phyloP scores from a whole-genome alignment of 441 rosid genomes.

The Breynia disticha region DNA sequence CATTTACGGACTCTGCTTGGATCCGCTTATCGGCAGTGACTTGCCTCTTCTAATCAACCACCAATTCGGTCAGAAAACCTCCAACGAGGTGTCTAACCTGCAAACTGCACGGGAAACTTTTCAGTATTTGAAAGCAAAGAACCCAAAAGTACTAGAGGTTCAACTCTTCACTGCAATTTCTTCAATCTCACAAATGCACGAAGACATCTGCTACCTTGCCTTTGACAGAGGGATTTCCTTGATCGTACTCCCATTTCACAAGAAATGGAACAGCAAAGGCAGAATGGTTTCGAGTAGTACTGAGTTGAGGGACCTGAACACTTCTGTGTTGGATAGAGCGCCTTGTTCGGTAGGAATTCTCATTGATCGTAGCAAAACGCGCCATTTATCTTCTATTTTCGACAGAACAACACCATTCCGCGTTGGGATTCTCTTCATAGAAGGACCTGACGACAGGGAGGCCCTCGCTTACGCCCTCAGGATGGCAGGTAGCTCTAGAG shows the following conservation, averaged over 20 bases:
- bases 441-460: slow-evolving; percentile 41
- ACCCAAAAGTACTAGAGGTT: slow-evolving; percentile 12
- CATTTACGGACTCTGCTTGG: slow-evolving; percentile 25
- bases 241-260: slow-evolving; percentile 35
- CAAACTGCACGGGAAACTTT: slow-evolving; percentile 21
- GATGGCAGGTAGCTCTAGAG: slow-evolving; percentile 20
- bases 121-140: slow-evolving; percentile 13
- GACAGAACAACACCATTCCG: background rate
- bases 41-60: slow-evolving; percentile 29
- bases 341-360: slow-evolving; percentile 38
- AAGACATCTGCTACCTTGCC: slow-evolving; percentile 34
- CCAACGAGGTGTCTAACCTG: background rate
- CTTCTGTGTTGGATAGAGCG: slow-evolving; percentile 23
- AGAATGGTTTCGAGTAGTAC: slow-evolving; percentile 16
- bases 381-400: slow-evolving; percentile 14
- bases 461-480: slow-evolving; percentile 31
- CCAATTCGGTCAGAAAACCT: slow-evolving; percentile 19
- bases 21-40: slow-evolving; percentile 22
- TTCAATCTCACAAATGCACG: slow-evolving; percentile 29
- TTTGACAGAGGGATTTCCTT: slow-evolving; percentile 23
- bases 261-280: slow-evolving; percentile 24
- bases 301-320: slow-evolving; percentile 23
- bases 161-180: slow-evolving; percentile 32
- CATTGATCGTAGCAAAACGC: slow-evolving; percentile 22
- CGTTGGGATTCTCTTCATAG: slow-evolving; percentile 24